These are phyloP conservation scores for Elsinoe ampelina DNA, from an alignment of 2,329 filamentous ascomycete species.

Conservation along the genomic window DNA sequence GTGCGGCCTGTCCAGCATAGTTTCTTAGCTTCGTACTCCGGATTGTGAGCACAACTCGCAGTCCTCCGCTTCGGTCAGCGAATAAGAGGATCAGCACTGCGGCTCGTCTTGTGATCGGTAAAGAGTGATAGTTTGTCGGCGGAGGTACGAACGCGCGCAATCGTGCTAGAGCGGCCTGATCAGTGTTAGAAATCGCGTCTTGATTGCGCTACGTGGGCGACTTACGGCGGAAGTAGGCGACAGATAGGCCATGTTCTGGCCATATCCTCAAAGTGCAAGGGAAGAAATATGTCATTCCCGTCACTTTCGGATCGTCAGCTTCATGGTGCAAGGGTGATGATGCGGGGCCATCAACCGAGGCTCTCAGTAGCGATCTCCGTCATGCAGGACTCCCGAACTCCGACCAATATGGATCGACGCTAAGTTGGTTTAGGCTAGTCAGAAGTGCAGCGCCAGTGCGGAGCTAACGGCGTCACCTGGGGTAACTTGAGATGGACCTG, in stretches of 20 bases:
- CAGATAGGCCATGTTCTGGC: conserved; percentile 16
- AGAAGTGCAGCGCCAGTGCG: not conserved
- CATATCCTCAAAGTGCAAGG: not conserved
- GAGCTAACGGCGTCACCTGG: conserved; percentile 4
- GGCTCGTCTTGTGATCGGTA: conserved; percentile 58
- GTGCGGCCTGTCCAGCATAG: conserved; percentile 40
- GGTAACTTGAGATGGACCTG: not conserved
- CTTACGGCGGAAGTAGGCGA: conserved; percentile 16
- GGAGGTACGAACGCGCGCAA: conserved; percentile 49
- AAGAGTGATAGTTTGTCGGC: conserved; percentile 46
- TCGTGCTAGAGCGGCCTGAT: conserved; percentile 42
- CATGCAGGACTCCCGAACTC: not conserved
- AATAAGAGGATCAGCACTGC: conserved; percentile 84
- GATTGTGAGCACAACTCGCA: conserved; percentile 58
- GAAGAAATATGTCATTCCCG: not conserved
- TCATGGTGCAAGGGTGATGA: no score
- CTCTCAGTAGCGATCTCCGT: not conserved
- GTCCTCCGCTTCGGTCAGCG: conserved; percentile 69
- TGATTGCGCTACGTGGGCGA: not conserved
- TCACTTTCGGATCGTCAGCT: not conserved
- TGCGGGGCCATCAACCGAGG: conserved; percentile 5
- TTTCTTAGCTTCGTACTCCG: conserved; percentile 49
- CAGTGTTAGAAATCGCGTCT: no score
- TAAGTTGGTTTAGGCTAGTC: not conserved
- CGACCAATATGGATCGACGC: not conserved